Conservation (phyloP, 352 stramenopile genomes). For the Elongisporangium prolatum region DNA sequence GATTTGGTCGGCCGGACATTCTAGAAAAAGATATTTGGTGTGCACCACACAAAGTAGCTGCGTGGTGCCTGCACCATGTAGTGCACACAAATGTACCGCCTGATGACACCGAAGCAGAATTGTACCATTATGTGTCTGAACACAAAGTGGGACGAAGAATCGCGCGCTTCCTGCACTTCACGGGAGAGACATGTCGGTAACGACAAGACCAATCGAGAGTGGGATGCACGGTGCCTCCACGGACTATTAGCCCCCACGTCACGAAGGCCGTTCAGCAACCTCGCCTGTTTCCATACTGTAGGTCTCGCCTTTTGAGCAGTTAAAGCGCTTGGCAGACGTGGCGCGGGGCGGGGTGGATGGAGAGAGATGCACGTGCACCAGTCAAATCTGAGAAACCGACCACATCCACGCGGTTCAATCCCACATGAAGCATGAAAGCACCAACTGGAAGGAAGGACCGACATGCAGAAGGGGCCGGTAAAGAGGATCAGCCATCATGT, state of each 20-base stretch:
- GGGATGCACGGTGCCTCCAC: not conserved
- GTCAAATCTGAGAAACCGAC: not conserved
- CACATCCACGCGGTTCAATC: not conserved
- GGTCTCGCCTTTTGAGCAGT: too few relatives aligned
- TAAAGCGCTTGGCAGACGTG: not conserved
- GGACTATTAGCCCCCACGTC: not conserved
- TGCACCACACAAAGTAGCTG: not conserved
- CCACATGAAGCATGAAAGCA: not conserved
- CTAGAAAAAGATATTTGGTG: not conserved
- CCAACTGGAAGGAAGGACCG: not conserved
- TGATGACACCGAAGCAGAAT: not conserved
- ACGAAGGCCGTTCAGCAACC: not conserved
- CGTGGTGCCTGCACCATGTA: not conserved
- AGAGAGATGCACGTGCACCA: not conserved
- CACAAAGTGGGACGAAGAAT: not conserved
- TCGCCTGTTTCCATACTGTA: not conserved
- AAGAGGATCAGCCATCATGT: not conserved
- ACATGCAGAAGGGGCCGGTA: not conserved
- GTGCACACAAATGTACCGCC: not conserved
- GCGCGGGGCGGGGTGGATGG: not conserved
- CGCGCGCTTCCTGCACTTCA: not conserved
- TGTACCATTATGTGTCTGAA: not conserved
- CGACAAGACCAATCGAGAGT: not conserved
- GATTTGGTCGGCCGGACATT: not conserved
- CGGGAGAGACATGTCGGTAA: not conserved